These are phyloP conservation scores for Lignosus rhinocerotis DNA, from an alignment of 1,284 basidiomycete genomes.

Conservation along the genomic window DNA sequence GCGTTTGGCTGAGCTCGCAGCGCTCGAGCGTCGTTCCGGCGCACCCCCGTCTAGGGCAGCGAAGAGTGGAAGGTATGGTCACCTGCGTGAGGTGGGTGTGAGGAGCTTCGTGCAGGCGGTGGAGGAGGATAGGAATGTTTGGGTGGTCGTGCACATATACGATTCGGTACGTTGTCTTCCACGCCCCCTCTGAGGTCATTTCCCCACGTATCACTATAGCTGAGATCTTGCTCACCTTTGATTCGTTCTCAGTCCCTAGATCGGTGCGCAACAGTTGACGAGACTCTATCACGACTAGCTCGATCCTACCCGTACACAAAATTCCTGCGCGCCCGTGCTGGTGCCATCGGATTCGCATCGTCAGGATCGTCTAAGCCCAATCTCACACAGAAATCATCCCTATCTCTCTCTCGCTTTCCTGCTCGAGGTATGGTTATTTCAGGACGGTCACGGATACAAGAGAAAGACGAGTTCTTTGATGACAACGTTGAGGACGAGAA, in stretches of 20 bases:
- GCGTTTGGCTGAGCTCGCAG: constrained; percentile 35
- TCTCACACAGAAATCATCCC: constrained; percentile 15
- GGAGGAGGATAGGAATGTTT: constrained; percentile 70
- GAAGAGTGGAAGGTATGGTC: constrained; percentile 68
- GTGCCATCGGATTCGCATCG: constrained; percentile 72
- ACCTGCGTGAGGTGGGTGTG: constrained; percentile 78
- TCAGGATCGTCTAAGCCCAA: constrained; percentile 11
- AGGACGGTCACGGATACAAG: constrained; percentile 16
- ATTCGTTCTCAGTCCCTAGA: constrained; percentile 57
- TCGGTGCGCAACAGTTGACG: constrained; percentile 71
- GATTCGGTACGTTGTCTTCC: constrained; percentile 63
- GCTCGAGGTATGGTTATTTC: constrained; percentile 27
- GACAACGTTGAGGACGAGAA: constrained; percentile 47
- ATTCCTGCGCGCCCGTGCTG: constrained; percentile 75
- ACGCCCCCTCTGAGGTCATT: not conserved
- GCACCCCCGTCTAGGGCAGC: constrained; percentile 44
- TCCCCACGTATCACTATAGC: not conserved
- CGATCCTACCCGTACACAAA: constrained; percentile 72
- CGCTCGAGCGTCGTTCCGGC: constrained; percentile 28
- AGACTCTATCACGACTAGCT: constrained; percentile 67
- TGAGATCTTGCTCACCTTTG: not conserved
- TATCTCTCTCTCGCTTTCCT: constrained; percentile 26
- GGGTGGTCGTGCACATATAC: constrained; percentile 84
- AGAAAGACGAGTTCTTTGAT: constrained; percentile 29
- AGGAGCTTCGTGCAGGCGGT: constrained; percentile 75